Conservation (phyloP, 2,329 filamentous ascomycete genomes). For the Colletotrichum endophyticum region DNA sequence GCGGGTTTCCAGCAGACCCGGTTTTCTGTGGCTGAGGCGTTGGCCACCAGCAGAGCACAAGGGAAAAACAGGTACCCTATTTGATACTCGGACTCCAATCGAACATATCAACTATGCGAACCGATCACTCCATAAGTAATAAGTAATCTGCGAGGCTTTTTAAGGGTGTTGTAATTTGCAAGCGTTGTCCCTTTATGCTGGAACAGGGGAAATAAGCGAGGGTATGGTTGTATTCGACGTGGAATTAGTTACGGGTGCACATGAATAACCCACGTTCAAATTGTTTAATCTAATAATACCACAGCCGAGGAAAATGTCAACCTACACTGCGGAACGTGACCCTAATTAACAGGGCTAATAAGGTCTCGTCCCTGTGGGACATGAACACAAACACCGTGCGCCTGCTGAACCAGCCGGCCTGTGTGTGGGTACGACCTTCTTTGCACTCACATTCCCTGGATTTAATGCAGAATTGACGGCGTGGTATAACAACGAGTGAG, state of each 20-base stretch:
- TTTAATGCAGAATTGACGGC: not conserved
- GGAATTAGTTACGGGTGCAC: not conserved
- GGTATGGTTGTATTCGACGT: fast-evolving
- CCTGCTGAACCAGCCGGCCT: not conserved
- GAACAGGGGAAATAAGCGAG: not conserved
- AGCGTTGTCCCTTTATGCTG: not conserved
- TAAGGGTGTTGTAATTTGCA: not conserved
- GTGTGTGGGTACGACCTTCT: not conserved
- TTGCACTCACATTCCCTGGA: not conserved
- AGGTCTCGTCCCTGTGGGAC: not conserved
- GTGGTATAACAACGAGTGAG: fast-evolving
- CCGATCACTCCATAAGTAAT: not conserved
- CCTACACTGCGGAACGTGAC: not conserved
- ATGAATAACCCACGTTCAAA: not conserved
- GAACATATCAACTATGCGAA: not conserved
- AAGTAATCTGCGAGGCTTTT: not conserved
- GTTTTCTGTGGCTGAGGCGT: not conserved
- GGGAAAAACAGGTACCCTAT: not conserved
- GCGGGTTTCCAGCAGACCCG: conserved; percentile 7
- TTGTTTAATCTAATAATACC: not conserved
- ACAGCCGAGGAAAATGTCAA: fast-evolving
- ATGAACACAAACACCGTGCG: not conserved
- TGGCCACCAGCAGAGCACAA: not conserved
- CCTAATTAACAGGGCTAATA: not conserved
- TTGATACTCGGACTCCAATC: fast-evolving